These are phyloP conservation scores for Zelopaecilomyces penicillatus DNA, from an alignment of 2,329 filamentous ascomycete species.

Conservation along the genomic window DNA sequence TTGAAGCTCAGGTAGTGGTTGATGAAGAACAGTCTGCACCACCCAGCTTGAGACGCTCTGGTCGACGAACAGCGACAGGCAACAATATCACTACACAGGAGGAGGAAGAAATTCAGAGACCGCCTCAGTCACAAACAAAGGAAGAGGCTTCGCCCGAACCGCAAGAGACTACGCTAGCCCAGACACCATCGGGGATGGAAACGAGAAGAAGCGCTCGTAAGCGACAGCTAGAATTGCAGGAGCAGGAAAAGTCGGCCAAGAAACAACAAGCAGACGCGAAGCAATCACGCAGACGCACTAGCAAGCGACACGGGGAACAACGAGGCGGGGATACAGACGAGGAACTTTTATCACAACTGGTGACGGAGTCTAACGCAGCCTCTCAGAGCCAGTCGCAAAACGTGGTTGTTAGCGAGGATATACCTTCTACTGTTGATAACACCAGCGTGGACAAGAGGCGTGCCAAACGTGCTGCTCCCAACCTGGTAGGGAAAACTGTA, in stretches of 20 bases:
- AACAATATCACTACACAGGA: no score
- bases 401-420: constrained; percentile 10
- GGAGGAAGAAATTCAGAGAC: no score
- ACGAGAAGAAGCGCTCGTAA: constrained; percentile 14
- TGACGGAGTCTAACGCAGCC: constrained; percentile 31
- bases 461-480: not conserved
- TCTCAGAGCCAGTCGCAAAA: constrained; percentile 23
- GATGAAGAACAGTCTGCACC: not conserved
- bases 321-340: constrained; percentile 30
- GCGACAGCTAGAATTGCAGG: constrained; percentile 7
- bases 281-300: constrained; percentile 5
- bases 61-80: no score
- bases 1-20: no score
- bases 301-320: constrained; percentile 6
- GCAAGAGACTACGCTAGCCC: no score
- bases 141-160: no score
- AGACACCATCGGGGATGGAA: constrained; percentile 5
- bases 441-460: not conserved
- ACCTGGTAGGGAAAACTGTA: constrained; percentile 1
- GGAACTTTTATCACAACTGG: constrained; percentile 33
- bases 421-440: not conserved
- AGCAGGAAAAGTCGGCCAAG: not conserved
- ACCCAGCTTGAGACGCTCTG: not conserved
- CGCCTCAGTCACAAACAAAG: no score
- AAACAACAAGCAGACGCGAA: constrained; percentile 1